These are phyloP conservation scores for Nitzschia sp. DNA, from an alignment of 108 stramenopile genomes.

Conservation along the genomic window DNA sequence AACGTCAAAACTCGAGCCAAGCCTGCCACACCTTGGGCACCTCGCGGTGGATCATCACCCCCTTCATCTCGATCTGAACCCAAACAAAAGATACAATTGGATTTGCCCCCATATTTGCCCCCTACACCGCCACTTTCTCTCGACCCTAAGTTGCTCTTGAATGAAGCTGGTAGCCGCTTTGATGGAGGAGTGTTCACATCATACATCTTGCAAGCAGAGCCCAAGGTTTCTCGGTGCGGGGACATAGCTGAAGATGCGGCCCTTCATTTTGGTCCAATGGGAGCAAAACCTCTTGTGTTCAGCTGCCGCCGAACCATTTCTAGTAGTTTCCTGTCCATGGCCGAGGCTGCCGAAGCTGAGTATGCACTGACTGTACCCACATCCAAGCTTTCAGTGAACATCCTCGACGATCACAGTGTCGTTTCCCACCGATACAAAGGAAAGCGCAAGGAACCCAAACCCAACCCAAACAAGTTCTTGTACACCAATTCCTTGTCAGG, in stretches of 20 bases:
- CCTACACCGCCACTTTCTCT: constrained; percentile 56
- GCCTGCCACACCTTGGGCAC: neutral
- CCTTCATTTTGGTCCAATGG: constrained; percentile 54
- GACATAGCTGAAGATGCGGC: constrained; percentile 22
- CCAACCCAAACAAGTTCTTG: constrained; percentile 67
- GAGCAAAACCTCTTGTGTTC: constrained; percentile 37
- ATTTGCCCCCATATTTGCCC: constrained; percentile 49
- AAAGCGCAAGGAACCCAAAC: constrained; percentile 26
- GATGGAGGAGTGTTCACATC: constrained; percentile 44
- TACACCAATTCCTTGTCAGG: constrained; percentile 43
- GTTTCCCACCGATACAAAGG: constrained; percentile 33
- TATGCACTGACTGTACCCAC: constrained; percentile 47
- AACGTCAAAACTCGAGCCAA: neutral
- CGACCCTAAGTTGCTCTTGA: constrained; percentile 55
- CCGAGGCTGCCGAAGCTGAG: constrained; percentile 30
- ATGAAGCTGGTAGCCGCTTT: constrained; percentile 12
- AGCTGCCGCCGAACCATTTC: constrained; percentile 45
- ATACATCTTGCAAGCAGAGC: constrained; percentile 49
- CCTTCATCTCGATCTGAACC: neutral
- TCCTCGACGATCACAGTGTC: constrained; percentile 37
- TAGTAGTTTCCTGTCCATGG: constrained; percentile 24
- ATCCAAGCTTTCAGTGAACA: constrained; percentile 33
- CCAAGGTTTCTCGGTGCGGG: constrained; percentile 48
- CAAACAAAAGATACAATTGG: constrained; percentile 41
- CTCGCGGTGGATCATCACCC: neutral